A percentile compares a stretch with the other conserved stretches of the same genome.
Conservation (phyloP, 2,329 filamentous ascomycete genomes). For the Tolypocladium tundrense region DNA sequence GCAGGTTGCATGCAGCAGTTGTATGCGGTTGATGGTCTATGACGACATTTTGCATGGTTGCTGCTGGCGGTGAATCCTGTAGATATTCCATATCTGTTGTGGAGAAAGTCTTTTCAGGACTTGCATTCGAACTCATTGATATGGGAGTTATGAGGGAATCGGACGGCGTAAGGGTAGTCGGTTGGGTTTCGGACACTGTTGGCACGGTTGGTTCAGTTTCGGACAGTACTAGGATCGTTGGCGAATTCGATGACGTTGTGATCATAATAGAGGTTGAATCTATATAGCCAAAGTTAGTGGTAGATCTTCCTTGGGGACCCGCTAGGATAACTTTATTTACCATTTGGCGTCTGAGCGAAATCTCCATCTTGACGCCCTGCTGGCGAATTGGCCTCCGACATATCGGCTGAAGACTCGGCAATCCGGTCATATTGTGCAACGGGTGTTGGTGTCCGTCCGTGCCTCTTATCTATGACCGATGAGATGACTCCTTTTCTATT, state of each 20-base stretch:
- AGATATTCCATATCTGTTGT: neutral
- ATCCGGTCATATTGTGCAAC: neutral
- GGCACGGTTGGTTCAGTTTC: neutral
- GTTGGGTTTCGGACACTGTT: neutral
- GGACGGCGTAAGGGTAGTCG: neutral
- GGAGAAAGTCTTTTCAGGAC: neutral
- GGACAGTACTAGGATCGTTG: neutral
- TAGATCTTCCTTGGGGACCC: neutral
- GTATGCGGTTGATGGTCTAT: neutral
- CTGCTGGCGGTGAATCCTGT: neutral
- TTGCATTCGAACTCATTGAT: neutral
- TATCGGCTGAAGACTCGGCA: neutral
- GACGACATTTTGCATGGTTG: neutral
- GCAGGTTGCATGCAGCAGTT: neutral
- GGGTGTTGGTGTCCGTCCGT: neutral
- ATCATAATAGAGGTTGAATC: neutral
- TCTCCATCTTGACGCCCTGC: neutral
- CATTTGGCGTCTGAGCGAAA: neutral
- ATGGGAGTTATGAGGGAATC: neutral
- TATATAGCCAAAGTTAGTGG: neutral
- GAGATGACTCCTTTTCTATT: neutral
- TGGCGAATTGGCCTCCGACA: neutral
- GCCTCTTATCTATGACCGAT: neutral
- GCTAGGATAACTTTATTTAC: neutral
- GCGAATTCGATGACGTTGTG: neutral